A percentile compares a stretch with the other conserved stretches of the same genome.
These are phyloP conservation scores for Perkinsus marinus DNA, from an alignment of 169 alveolate species.

Conservation along the genomic window DNA sequence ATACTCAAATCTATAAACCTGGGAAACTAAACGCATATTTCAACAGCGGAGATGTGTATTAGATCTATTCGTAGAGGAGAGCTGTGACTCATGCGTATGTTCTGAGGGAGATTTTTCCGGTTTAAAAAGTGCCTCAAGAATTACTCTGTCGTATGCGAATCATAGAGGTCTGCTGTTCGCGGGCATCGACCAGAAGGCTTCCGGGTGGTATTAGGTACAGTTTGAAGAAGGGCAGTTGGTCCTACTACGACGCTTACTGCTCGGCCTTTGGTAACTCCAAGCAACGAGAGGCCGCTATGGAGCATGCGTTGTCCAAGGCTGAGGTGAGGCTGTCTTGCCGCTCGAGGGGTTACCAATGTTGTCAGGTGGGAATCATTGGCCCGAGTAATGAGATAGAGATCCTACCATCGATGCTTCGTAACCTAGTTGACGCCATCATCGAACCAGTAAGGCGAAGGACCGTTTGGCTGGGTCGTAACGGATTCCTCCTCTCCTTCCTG, in stretches of 20 bases:
- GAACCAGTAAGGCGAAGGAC: background rate
- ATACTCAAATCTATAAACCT: too few species aligned
- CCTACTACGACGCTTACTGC: background rate
- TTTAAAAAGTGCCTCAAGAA: too few species aligned
- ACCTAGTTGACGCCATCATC: background rate
- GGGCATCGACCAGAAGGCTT: too few species aligned
- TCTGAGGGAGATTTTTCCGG: too few species aligned
- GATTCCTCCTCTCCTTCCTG: too few species aligned
- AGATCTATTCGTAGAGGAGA: too few species aligned
- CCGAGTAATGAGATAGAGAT: background rate
- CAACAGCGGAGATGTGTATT: too few species aligned
- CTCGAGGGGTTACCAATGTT: background rate
- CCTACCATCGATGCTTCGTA: background rate
- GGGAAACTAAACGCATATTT: too few species aligned
- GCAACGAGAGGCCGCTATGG: background rate
- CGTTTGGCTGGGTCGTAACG: too few species aligned
- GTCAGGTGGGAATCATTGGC: background rate
- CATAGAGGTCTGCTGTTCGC: too few species aligned
- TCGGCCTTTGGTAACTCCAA: background rate
- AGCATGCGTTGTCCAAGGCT: background rate
- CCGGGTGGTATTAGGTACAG: background rate
- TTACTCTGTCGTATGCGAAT: too few species aligned
- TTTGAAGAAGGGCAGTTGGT: background rate
- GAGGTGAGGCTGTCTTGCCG: background rate
- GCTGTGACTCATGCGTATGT: too few species aligned